Base-by-base conservation (phyloP, 352 stramenopile genomes). In the Phytopythium delawarense region DNA sequence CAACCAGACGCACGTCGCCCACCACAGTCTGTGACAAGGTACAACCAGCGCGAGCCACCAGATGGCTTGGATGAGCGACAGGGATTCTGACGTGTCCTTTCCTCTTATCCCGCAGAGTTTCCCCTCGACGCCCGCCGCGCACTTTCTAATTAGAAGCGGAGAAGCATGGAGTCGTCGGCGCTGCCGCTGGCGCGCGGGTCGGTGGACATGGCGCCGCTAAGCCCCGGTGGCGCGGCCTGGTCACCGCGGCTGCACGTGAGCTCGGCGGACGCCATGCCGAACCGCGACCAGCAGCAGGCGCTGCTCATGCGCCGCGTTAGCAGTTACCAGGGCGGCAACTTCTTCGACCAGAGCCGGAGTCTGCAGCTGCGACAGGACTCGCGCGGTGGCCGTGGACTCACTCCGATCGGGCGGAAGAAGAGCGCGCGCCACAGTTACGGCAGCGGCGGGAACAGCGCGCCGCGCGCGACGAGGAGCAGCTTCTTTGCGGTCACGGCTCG, bases 291-390 rank as follows among this genome's bases (percentile, higher is more conserved):
- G 52, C 55, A 75, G 62, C 16, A 59, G 32, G 55, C 62, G 57
- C 59, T 75, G 46, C 52, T 79, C 56, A 78, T 87, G 67, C 81
- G 78, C 7, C 81, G 81, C 55, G 81, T 87, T 15, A 76, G 73
- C 48, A 90, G 78, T 64, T 85, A 80, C 32, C 75, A 87, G 55
- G 75, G 85, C 51, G 66, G n/a, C 48, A 72, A 35, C 39, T 66
- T 1, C n/a, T 28, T 57, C 11, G 46, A 45, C 3, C 63, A 59
- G 39, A 69, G 57, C 35, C 40, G 44, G 9, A 40, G 49, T 4
- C 49, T 56, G 49, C 28, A 40, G 49, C 25, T 25, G 49, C 49
- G 25, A 7, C 50, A 57, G 50, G 34, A 57, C 50, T 37, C 52
- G 34, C 52, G 34, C 52, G 73, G 69, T 34, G 62, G 50, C 25